A percentile compares a stretch with the other conserved stretches of the same genome.
phyloP scores from a whole-genome alignment of 1,139 yeast species.

The Suhomyces chickasaworum region DNA sequence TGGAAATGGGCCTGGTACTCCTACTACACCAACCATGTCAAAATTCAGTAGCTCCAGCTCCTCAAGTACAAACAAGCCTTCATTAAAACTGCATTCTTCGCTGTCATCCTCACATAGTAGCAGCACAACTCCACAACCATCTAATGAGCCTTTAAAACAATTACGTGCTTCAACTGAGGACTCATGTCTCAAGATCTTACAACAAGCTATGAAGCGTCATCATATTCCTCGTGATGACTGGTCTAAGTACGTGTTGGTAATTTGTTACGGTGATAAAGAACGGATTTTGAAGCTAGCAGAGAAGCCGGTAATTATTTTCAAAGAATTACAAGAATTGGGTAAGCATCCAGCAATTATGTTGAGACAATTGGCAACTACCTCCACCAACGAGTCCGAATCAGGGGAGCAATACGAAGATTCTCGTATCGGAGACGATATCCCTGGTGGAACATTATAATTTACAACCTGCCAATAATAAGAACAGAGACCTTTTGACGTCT shows the following conservation, averaged over 20 bases:
- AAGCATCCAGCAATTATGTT: slow-evolving; percentile 93
- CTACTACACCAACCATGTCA: slow-evolving; percentile 14
- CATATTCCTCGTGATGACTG: slow-evolving; percentile 79
- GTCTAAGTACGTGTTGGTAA: slow-evolving; percentile 85
- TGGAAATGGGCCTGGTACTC: slow-evolving; percentile 12
- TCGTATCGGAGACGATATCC: slow-evolving; percentile 51
- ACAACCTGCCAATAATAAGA: background rate
- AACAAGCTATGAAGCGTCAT: slow-evolving; percentile 87
- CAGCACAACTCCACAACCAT: slow-evolving; percentile 8
- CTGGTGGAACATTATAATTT: slow-evolving; percentile 53
- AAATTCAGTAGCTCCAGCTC: slow-evolving; percentile 8
- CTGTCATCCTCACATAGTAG: slow-evolving; percentile 19
- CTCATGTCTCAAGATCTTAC: slow-evolving; percentile 85
- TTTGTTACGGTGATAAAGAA: slow-evolving; percentile 90
- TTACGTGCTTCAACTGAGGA: slow-evolving; percentile 88
- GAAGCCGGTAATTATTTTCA: slow-evolving; percentile 85
- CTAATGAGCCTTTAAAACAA: slow-evolving; percentile 76
- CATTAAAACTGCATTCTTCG: slow-evolving; percentile 20
- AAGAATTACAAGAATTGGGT: slow-evolving; percentile 84
- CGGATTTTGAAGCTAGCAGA: slow-evolving; percentile 82
- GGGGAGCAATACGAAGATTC: slow-evolving; percentile 42
- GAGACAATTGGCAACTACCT: slow-evolving; percentile 63
- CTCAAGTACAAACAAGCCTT: slow-evolving; percentile 15
- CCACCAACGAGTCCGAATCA: slow-evolving; percentile 35
- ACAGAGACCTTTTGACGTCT: background rate